phyloP scores from a whole-genome alignment of 179 eudicot species.

The Beta corolliflora region DNA sequence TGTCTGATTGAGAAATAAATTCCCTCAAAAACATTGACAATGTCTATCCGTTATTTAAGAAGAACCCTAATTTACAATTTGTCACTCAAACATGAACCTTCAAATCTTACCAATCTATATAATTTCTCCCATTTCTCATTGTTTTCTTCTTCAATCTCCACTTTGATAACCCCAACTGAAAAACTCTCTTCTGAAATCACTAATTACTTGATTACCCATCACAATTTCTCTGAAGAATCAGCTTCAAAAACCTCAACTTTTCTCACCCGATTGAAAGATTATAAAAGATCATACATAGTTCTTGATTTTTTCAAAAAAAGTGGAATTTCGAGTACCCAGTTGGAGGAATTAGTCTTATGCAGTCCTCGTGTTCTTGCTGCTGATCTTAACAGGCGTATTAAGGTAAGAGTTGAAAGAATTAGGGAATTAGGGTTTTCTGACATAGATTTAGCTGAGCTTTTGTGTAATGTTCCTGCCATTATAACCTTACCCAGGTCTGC shows the following conservation, averaged over 20 bases:
- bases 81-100: background rate
- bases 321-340: constrained; percentile 18
- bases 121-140: background rate
- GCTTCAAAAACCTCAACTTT: constrained; percentile 27
- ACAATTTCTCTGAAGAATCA: constrained; percentile 36
- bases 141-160: background rate
- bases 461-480: constrained; percentile 29
- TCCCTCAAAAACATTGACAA: background rate
- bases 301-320: constrained; percentile 16
- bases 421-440: constrained; percentile 37
- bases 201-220: constrained; percentile 23
- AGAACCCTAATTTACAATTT: background rate
- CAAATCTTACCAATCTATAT: background rate
- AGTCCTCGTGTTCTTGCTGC: constrained; percentile 31
- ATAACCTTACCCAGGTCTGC: constrained; percentile 10
- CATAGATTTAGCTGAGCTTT: constrained; percentile 27
- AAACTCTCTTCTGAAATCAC: constrained; percentile 5
- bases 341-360: constrained; percentile 23
- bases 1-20: background rate
- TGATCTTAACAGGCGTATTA: constrained; percentile 28
- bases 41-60: background rate
- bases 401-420: constrained; percentile 35
- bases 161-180: background rate
- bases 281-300: background rate
- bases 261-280: background rate